Conservation (phyloP, 192 early-diverging fungal species). For the Thamnidium elegans region DNA sequence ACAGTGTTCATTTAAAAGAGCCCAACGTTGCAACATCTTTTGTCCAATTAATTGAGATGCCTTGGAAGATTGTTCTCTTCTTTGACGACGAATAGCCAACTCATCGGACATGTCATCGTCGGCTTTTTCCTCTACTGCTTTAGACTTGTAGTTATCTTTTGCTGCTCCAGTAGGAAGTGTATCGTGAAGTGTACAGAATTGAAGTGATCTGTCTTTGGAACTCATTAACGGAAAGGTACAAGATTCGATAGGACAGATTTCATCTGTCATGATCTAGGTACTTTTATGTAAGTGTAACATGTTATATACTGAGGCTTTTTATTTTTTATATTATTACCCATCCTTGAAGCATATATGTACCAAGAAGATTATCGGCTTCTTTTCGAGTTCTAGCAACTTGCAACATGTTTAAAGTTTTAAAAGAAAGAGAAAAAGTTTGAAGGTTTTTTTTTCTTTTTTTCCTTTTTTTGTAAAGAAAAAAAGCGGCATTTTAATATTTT, state of each 20-base stretch:
- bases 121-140: background rate
- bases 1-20: constrained; percentile 56
- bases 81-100: background rate
- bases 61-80: constrained; percentile 45
- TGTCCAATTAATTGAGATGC: constrained; percentile 54
- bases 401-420: background rate
- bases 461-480: background rate
- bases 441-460: too few species aligned
- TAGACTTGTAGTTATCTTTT: background rate
- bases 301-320: background rate
- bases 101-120: background rate
- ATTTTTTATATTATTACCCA: constrained; percentile 27
- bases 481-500: background rate
- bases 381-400: background rate
- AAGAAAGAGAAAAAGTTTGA: background rate
- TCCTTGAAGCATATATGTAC: constrained; percentile 35
- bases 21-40: constrained; percentile 55
- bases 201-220: constrained; percentile 27
- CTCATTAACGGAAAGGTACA: constrained; percentile 34
- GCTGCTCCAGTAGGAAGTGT: constrained; percentile 11
- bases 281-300: background rate
- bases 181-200: constrained; percentile 36
- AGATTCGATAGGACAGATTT: constrained; percentile 17
- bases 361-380: constrained; percentile 10
- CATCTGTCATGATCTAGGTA: constrained; percentile 36